Evolutionary conservation across 495 filamentous ascomycete genomes (phyloP).

Genomic region (Podospora bellae-mahoneyi): DNA sequence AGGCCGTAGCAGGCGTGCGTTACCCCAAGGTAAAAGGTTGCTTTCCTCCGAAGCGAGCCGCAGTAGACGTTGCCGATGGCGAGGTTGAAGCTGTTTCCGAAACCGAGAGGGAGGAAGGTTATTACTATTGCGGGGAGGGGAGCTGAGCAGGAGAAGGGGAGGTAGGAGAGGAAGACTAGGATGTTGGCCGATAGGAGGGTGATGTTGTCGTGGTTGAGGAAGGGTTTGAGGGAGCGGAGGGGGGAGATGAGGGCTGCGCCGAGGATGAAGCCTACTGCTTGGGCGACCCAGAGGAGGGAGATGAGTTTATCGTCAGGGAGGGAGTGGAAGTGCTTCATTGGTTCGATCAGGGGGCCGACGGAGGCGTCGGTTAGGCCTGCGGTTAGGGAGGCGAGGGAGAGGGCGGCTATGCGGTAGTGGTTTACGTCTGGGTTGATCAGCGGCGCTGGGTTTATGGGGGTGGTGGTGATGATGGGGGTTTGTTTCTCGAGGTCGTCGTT

Average conservation of each 20-base stretch:
- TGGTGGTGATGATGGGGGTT: constrained; percentile 11
- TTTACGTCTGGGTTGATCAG: constrained; percentile 40
- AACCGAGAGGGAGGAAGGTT: constrained; percentile 63
- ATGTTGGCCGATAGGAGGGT: constrained; percentile 57
- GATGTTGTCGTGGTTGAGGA: constrained; percentile 59
- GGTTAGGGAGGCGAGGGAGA: constrained; percentile 52
- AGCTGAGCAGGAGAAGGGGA: constrained; percentile 61
- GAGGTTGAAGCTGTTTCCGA: constrained; percentile 63
- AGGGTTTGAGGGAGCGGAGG: constrained; percentile 31
- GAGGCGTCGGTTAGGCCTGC: constrained; percentile 59
- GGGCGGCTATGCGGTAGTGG: constrained; percentile 42
- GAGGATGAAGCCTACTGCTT: constrained; percentile 71
- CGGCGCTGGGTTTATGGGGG: constrained; percentile 46
- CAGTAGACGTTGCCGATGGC: constrained; percentile 74
- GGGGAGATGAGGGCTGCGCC: constrained; percentile 62
- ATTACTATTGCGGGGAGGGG: constrained; percentile 66
- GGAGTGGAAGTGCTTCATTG: constrained; percentile 49
- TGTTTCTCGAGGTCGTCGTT: not conserved
- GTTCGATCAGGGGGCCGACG: constrained; percentile 70
- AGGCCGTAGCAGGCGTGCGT: constrained; percentile 71
- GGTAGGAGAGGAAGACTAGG: constrained; percentile 50
- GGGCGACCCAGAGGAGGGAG: constrained; percentile 75
- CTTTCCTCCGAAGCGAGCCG: constrained; percentile 59
- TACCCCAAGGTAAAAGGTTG: constrained; percentile 59
- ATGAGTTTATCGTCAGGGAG: constrained; percentile 43